These are phyloP conservation scores for Fusarium clavum DNA, from an alignment of 2,329 filamentous ascomycete genomes.

Conservation along the genomic window DNA sequence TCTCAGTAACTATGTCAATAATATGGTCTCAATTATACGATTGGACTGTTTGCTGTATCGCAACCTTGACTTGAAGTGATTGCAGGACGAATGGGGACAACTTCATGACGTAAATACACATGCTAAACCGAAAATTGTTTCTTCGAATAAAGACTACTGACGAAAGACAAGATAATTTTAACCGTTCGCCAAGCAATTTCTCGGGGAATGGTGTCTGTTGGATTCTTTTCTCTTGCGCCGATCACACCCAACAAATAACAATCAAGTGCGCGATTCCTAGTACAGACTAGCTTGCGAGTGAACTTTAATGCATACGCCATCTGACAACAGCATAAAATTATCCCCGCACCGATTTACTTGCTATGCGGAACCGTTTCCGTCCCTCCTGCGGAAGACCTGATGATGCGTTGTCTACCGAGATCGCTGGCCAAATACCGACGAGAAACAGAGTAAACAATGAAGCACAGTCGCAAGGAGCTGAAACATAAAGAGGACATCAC, in stretches of 20 bases:
- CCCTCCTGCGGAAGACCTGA: no score
- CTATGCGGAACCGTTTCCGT: no score
- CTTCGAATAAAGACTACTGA: no score
- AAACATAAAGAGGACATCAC: no score
- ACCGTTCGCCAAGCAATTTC: no score
- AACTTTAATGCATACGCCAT: background rate
- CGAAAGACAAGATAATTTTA: no score
- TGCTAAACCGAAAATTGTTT: no score
- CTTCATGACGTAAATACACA: background rate
- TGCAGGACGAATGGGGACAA: rapidly evolving
- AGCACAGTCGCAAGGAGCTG: no score
- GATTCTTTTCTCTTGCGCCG: background rate
- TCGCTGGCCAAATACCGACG: no score
- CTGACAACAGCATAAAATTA: background rate
- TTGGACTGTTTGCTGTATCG: background rate
- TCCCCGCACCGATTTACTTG: no score
- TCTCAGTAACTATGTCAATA: background rate
- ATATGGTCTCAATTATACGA: background rate
- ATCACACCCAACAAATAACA: background rate
- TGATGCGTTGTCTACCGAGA: no score
- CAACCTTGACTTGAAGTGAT: background rate
- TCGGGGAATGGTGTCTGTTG: background rate
- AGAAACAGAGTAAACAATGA: no score
- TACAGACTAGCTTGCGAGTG: background rate
- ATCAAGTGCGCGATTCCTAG: background rate